Conservation (phyloP, 768 basidiomycete species). For the Hortiboletus campestris region DNA sequence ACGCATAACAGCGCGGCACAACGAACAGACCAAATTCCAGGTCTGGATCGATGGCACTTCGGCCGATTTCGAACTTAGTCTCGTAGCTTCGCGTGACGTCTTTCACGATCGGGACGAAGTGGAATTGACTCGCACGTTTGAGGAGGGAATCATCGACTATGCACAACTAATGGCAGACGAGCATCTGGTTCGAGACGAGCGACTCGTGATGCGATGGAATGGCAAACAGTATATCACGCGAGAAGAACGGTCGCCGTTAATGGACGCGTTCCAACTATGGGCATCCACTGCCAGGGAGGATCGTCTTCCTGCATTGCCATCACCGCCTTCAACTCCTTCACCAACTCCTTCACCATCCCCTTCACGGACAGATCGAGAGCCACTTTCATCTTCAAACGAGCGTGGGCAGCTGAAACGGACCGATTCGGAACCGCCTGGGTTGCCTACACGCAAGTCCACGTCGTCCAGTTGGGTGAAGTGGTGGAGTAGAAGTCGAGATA, state of each 20-base stretch:
- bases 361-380: conserved; percentile 30
- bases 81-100: conserved; percentile 41
- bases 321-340: conserved; percentile 4
- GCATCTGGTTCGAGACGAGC: conserved; percentile 54
- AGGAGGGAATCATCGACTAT: conserved; percentile 62
- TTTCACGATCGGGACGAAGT: conserved; percentile 44
- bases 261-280: conserved; percentile 70
- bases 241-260: conserved; percentile 68
- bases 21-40: conserved; percentile 62
- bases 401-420: conserved; percentile 35
- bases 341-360: conserved; percentile 8
- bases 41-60: conserved; percentile 59
- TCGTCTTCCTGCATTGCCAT: conserved; percentile 14
- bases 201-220: conserved; percentile 74
- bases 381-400: conserved; percentile 18
- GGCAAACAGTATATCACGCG: conserved; percentile 77
- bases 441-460: conserved; percentile 40
- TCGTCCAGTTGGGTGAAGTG: conserved; percentile 79
- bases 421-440: conserved; percentile 38
- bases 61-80: conserved; percentile 72
- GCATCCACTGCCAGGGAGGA: conserved; percentile 35
- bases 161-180: conserved; percentile 64
- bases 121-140: conserved; percentile 56
- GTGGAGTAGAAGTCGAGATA: conserved; percentile 69
- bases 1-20: conserved; percentile 52